Base-by-base conservation (phyloP, 2,329 filamentous ascomycete species). In the Microsporum canis region DNA sequence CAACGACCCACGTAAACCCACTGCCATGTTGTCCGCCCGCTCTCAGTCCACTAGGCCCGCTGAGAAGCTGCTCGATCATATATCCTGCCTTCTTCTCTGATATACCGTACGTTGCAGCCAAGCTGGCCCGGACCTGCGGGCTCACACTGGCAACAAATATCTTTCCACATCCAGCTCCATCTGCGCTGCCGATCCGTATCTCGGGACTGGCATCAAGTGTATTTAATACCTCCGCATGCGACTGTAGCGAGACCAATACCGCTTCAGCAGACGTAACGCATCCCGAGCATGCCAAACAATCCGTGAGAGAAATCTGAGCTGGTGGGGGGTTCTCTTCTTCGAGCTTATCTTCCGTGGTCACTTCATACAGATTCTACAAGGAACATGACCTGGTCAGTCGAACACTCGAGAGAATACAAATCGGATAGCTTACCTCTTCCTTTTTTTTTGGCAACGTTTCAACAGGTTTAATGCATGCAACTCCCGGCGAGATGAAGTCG, bases 231-330 rank as follows among this genome's bases (percentile, higher is more conserved):
- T 99, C 94, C 41, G 86, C 84, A 74, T 99, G 94, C 66, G 89
- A 95, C 75, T 99, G 94, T 60, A 99, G 77, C 62, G 89, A 94
- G 58, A 99, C 91, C 47, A 99, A 84, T n/a, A 99, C 89, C 14
- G 94, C 94, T 77, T 99, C 94, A 55, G 94, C 94, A 4, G 91
- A 96, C 23, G 94, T 99, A 58, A 99, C 94, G 73, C 94, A 99
- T 59, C 94, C 94, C 7, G 94, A 96, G 75, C 94, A 99, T 59
- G 94, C 94, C 58, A 99, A 86, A 71, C 94, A 99, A 75, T 99
- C 94, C 5, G 94, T 97, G 63, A 99, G 83, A 57, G 91, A 96
- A 68, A 99, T 97, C 71, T 95, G 86, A 5, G 92, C 91, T 0
- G 91, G 89, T 2, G 85, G 81, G 58, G 82, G 81, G 64, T 84